These are phyloP conservation scores for Hibiscus trionum DNA, from an alignment of 345 rosid genomes.

Conservation along the genomic window DNA sequence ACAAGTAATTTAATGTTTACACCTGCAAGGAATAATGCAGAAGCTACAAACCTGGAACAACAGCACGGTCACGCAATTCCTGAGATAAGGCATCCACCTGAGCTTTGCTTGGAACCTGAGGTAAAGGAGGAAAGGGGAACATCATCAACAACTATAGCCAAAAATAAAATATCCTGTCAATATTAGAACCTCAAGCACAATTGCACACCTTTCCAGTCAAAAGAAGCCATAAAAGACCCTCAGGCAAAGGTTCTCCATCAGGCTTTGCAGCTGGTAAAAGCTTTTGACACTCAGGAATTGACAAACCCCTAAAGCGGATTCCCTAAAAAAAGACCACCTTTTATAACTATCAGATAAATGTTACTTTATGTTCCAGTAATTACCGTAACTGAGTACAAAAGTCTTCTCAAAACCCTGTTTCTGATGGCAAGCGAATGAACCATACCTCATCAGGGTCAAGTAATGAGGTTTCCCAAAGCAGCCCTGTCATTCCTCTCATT, in stretches of 20 bases:
- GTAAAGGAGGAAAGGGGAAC: not conserved
- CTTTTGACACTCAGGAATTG: constrained; percentile 97
- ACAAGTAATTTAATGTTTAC: not conserved
- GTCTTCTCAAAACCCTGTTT: not conserved
- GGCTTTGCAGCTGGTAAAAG: constrained; percentile 77
- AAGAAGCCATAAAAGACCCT: constrained; percentile 98
- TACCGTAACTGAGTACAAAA: not conserved
- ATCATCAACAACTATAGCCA: not conserved
- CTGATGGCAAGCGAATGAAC: not conserved
- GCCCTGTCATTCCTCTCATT: constrained; percentile 98
- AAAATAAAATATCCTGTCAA: not conserved
- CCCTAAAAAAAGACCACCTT: constrained; percentile 45
- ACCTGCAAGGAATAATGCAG: not conserved
- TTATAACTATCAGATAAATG: not conserved
- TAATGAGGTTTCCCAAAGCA: constrained; percentile 96
- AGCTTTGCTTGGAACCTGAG: constrained; percentile 71
- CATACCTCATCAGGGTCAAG: constrained; percentile 93
- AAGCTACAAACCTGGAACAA: constrained; percentile 69
- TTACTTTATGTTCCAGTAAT: not conserved
- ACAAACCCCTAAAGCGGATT: constrained; percentile 84
- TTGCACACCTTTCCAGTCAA: constrained; percentile 80
- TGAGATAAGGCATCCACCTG: constrained; percentile 81
- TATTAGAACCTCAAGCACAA: constrained; percentile 8
- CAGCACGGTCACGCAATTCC: constrained; percentile 72
- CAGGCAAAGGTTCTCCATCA: constrained; percentile 94